Evolutionary conservation across 495 filamentous ascomycete genomes (phyloP).

Genomic region (Pyronema omphalodes): DNA sequence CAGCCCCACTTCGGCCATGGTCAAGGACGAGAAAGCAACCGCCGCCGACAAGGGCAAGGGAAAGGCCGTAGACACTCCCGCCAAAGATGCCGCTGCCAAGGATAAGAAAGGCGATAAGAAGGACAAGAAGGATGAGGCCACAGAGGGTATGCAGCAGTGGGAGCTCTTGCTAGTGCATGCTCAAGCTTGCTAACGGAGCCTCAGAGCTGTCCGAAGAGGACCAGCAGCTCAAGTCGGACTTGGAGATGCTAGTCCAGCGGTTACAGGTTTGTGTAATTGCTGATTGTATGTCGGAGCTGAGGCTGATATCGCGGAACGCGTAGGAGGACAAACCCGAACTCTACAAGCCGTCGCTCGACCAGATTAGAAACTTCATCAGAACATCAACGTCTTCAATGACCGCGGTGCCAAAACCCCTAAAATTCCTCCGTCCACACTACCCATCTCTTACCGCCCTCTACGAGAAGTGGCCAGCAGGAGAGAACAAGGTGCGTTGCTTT

Average conservation of each 20-base stretch:
- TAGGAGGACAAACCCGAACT: slow-evolving; percentile 75
- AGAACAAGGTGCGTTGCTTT: slow-evolving; percentile 45
- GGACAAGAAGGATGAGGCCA: slow-evolving; percentile 31
- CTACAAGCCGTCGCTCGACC: slow-evolving; percentile 79
- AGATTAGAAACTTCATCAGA: slow-evolving; percentile 94
- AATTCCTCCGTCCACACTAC: slow-evolving; percentile 93
- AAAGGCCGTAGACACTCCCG: slow-evolving; percentile 52
- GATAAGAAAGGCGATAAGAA: slow-evolving; percentile 60
- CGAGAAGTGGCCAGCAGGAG: slow-evolving; percentile 66
- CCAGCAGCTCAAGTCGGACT: slow-evolving; percentile 90
- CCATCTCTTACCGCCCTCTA: slow-evolving; percentile 67
- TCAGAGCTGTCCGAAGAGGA: slow-evolving; percentile 97
- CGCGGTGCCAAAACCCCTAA: slow-evolving; percentile 91
- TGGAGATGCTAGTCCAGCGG: slow-evolving; percentile 95
- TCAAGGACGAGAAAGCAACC: slow-evolving; percentile 74
- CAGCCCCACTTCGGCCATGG: slow-evolving; percentile 38
- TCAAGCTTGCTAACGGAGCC: slow-evolving; percentile 25
- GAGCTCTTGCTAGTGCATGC: slow-evolving; percentile 17
- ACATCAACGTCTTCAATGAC: slow-evolving; percentile 99
- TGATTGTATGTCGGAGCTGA: slow-evolving; percentile 8
- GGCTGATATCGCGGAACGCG: slow-evolving; percentile 10
- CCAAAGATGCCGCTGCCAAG: slow-evolving; percentile 41
- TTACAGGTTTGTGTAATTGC: slow-evolving; percentile 48
- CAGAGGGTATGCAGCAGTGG: slow-evolving; percentile 31
- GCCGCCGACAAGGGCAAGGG: slow-evolving; percentile 91